These are phyloP conservation scores for Cyamopsis tetragonoloba DNA, from an alignment of 306 rosid genomes.

Conservation along the genomic window DNA sequence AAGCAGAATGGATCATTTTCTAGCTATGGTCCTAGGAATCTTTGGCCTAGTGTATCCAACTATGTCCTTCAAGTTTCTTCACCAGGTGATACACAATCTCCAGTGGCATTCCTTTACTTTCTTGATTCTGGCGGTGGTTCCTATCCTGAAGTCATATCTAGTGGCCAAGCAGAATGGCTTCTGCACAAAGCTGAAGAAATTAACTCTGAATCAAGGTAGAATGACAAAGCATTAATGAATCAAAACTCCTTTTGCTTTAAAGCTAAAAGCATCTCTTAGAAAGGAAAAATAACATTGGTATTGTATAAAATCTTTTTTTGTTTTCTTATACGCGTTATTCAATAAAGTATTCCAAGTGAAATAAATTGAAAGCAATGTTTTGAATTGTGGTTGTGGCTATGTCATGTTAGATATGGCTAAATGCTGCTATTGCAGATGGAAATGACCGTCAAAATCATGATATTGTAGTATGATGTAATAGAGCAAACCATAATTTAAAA, in stretches of 20 bases:
- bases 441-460: no score
- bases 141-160: conserved; percentile 73
- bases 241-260: neutral
- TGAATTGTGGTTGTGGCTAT: no score
- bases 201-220: conserved; percentile 65
- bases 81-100: conserved; percentile 37
- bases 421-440: no score
- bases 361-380: neutral
- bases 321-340: neutral
- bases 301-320: neutral
- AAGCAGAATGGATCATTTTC: conserved; percentile 48
- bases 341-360: neutral
- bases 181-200: conserved; percentile 39
- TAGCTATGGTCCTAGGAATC: conserved; percentile 55
- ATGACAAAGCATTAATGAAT: conserved; percentile 2
- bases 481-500: no score
- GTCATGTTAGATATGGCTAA: no score
- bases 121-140: conserved; percentile 97
- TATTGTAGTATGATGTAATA: no score
- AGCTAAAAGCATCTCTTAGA: neutral
- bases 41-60: conserved; percentile 86
- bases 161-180: conserved; percentile 71
- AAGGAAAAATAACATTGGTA: neutral
- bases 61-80: conserved; percentile 56
- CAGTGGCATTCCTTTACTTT: conserved; percentile 63